Percentiles rank a stretch among this genome's conserved stretches.
Conservation (phyloP, 2,329 filamentous ascomycete genomes). For the Emmonsiellopsis sp. region DNA sequence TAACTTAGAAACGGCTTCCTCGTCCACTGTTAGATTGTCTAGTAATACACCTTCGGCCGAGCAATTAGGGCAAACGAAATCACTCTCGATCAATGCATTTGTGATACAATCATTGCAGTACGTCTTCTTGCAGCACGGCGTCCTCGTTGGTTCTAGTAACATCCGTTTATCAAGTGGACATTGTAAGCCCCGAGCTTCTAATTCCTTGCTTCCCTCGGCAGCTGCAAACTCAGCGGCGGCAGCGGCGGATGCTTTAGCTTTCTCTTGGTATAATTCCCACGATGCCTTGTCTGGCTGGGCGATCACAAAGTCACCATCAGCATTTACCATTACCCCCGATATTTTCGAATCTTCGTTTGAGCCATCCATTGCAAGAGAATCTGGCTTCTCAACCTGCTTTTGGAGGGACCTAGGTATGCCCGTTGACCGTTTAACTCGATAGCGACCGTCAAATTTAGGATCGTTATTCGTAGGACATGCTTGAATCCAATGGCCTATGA, state of each 20-base stretch:
- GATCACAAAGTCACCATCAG: conserved; percentile 94
- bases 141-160: conserved; percentile 98
- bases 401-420: conserved; percentile 93
- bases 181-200: conserved; percentile 79
- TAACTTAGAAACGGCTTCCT: conserved; percentile 68
- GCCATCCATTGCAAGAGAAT: conserved; percentile 62
- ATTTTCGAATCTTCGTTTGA: conserved; percentile 73
- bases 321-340: conserved; percentile 92
- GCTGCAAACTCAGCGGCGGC: conserved; percentile 72
- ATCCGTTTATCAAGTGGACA: conserved; percentile 96
- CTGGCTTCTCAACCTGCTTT: conserved; percentile 88
- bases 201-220: conserved; percentile 70
- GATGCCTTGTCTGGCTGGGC: conserved; percentile 90
- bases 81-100: conserved; percentile 95
- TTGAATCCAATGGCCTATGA: conserved; percentile 87
- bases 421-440: conserved; percentile 89
- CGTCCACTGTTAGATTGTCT: conserved; percentile 79
- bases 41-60: conserved; percentile 84
- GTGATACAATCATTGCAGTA: conserved; percentile 99
- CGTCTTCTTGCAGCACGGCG: conserved; percentile 94
- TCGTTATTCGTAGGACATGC: conserved; percentile 97
- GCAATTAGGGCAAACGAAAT: conserved; percentile 91
- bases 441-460: conserved; percentile 86
- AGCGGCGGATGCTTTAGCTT: conserved; percentile 75
- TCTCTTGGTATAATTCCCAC: conserved; percentile 96